phyloP scores from a whole-genome alignment of 306 rosid species.

The Oemleria cerasiformis region DNA sequence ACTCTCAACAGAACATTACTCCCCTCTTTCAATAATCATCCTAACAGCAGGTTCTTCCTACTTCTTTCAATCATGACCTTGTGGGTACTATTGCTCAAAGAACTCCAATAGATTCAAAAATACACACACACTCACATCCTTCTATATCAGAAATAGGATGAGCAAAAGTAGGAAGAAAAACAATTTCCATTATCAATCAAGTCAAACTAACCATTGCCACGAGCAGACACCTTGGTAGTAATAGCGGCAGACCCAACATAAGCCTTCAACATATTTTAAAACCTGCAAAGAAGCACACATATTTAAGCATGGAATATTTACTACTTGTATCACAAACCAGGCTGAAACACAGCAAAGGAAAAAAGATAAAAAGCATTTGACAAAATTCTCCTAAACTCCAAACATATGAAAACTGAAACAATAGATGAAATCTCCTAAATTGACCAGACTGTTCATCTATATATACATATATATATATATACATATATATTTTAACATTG shows the following conservation, averaged over 20 bases:
- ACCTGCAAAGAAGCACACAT: constrained; percentile 47
- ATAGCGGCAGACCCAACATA: constrained; percentile 96
- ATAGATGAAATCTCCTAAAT: neutral
- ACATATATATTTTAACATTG: too few species aligned
- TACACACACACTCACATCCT: neutral
- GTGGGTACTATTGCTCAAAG: too few species aligned
- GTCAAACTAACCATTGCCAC: constrained; percentile 77
- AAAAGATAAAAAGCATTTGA: neutral
- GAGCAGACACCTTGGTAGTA: constrained; percentile 98
- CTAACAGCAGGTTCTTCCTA: too few species aligned
- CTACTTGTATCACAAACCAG: neutral
- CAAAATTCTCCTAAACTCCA: neutral
- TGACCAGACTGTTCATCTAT: neutral
- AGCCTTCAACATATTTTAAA: constrained; percentile 88
- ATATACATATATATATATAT: too few species aligned
- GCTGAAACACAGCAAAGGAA: neutral
- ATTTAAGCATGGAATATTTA: constrained; percentile 5
- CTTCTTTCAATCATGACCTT: too few species aligned
- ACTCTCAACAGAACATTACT: too few species aligned
- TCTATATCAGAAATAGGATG: neutral
- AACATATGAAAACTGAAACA: neutral
- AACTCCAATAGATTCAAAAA: too few species aligned
- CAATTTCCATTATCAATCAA: constrained; percentile 1
- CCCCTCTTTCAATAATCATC: too few species aligned
- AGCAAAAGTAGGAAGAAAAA: constrained; percentile 12